These are phyloP conservation scores for Pisolithus thermaeus DNA, from an alignment of 1,284 basidiomycete species.

Conservation along the genomic window DNA sequence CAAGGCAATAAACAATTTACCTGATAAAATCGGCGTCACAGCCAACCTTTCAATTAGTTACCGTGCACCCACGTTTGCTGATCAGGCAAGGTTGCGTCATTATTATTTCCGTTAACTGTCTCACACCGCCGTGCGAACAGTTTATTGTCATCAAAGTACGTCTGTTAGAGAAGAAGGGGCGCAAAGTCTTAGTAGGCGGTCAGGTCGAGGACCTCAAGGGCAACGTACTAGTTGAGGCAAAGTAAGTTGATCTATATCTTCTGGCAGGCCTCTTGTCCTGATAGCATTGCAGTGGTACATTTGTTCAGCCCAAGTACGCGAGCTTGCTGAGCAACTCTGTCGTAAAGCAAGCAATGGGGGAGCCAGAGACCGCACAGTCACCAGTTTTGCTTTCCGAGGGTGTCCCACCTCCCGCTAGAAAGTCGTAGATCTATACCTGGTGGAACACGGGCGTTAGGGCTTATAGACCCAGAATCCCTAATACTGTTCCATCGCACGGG, in stretches of 20 bases:
- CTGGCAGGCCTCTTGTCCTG: neutral
- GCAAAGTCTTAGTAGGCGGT: conserved; percentile 72
- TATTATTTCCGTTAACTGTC: neutral
- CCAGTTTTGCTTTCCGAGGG: conserved; percentile 25
- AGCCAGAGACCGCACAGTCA: conserved; percentile 28
- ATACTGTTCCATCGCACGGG: too few relatives aligned
- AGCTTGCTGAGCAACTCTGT: conserved; percentile 55
- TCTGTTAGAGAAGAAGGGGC: conserved; percentile 61
- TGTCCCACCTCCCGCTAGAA: conserved; percentile 20
- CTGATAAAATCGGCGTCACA: conserved; percentile 90
- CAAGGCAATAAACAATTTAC: conserved; percentile 79
- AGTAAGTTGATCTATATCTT: conserved; percentile 38
- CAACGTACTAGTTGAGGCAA: conserved; percentile 74
- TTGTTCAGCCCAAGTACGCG: conserved; percentile 83
- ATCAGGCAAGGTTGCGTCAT: conserved; percentile 51
- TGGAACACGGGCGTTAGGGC: neutral
- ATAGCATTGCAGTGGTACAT: conserved; percentile 49
- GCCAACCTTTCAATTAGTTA: conserved; percentile 76
- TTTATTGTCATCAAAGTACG: conserved; percentile 69
- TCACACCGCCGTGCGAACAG: conserved; percentile 30
- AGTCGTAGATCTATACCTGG: conserved; percentile 16
- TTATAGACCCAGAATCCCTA: too few relatives aligned
- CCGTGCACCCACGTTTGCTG: conserved; percentile 75
- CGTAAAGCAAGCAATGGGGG: conserved; percentile 46
- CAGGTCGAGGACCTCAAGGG: conserved; percentile 75